These are phyloP conservation scores for Mycena maculata DNA, from an alignment of 768 basidiomycete species.

Conservation along the genomic window DNA sequence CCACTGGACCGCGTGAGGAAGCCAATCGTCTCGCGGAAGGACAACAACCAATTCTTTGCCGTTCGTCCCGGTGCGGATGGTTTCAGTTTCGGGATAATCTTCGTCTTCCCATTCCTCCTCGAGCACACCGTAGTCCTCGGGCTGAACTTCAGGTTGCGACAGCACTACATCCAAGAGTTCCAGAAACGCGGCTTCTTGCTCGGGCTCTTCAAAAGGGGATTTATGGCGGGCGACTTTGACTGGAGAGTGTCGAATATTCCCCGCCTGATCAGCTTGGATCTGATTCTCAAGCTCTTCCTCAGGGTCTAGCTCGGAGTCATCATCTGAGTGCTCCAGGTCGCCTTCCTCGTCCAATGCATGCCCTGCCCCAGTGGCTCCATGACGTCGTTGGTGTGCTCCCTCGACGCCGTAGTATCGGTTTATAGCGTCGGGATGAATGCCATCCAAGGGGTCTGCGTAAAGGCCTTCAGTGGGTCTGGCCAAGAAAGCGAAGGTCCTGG, in stretches of 20 bases:
- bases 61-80: background rate
- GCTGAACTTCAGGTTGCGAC: background rate
- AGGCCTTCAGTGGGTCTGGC: constrained; percentile 5
- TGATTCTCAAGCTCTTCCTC: constrained; percentile 8
- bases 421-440: constrained; percentile 9
- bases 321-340: background rate
- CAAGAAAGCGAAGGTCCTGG: constrained; percentile 14
- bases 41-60: constrained; percentile 6
- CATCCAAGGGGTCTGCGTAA: constrained; percentile 1
- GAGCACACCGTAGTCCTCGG: constrained; percentile 7
- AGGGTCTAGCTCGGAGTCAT: background rate
- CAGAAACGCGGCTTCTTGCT: background rate
- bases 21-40: constrained; percentile 4
- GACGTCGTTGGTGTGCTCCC: background rate
- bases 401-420: constrained; percentile 9
- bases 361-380: background rate
- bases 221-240: constrained; percentile 7
- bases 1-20: constrained; percentile 3
- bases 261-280: background rate
- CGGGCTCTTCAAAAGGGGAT: background rate
- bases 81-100: constrained; percentile 6
- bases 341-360: background rate
- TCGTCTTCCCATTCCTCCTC: constrained; percentile 13
- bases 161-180: background rate
- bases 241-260: constrained; percentile 12